Percentiles rank a stretch among this genome's conserved stretches.
Evolutionary conservation across 306 rosid species (phyloP).

Genomic region (Corylus avellana): DNA sequence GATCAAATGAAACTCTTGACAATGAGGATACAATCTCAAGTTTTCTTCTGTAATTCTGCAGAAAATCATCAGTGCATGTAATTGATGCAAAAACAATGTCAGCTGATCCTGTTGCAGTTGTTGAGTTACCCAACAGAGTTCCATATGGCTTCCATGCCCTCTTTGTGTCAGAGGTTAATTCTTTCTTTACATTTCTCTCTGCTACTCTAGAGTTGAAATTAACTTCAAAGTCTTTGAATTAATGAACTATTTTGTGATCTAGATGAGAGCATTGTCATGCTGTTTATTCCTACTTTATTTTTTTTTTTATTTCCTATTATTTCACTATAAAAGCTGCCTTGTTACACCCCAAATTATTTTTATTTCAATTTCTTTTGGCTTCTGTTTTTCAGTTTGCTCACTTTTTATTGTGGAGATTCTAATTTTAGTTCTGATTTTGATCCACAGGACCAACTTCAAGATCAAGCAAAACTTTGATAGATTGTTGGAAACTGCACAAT

Average conservation of each 20-base stretch:
- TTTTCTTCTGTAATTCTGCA: constrained; percentile 35
- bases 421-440: too few relatives aligned
- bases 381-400: not conserved
- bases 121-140: constrained; percentile 83
- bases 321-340: not conserved
- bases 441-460: too few relatives aligned
- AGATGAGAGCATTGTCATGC: not conserved
- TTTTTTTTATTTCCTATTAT: not conserved
- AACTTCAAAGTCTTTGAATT: not conserved
- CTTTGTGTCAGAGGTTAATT: constrained; percentile 82
- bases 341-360: not conserved
- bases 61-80: constrained; percentile 72
- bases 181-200: not conserved
- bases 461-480: too few relatives aligned
- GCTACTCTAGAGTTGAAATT: not conserved
- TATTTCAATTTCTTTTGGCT: not conserved
- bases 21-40: constrained; percentile 9
- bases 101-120: constrained; percentile 77
- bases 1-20: not conserved
- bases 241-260: not conserved
- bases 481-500: too few relatives aligned
- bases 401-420: too few relatives aligned
- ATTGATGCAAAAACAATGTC: constrained; percentile 91
- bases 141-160: constrained; percentile 94
- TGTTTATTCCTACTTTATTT: not conserved